phyloP scores from a whole-genome alignment of 331 rosid species.

The Spiraea crenata region DNA sequence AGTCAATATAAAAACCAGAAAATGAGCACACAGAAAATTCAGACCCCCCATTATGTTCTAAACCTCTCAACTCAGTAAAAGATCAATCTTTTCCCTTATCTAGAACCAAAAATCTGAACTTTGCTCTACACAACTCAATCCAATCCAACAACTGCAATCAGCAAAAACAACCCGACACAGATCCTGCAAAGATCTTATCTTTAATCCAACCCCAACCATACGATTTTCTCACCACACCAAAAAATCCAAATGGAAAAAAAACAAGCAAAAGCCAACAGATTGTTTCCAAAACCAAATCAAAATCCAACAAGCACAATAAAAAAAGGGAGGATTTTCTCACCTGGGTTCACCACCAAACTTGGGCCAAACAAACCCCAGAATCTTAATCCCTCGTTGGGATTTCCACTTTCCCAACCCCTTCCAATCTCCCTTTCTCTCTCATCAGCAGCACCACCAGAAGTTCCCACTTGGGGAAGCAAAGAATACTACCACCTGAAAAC shows the following conservation, averaged over 20 bases:
- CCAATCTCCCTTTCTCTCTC: background rate
- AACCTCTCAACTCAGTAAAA: constrained; percentile 16
- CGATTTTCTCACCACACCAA: too few species aligned
- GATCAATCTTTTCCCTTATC: constrained; percentile 1
- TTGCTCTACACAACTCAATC: background rate
- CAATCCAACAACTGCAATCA: background rate
- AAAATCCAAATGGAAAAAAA: background rate
- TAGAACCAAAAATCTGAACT: background rate
- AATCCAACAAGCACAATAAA: constrained; percentile 3
- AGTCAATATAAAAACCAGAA: constrained; percentile 16
- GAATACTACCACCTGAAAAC: constrained; percentile 14
- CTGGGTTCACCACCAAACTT: constrained; percentile 34
- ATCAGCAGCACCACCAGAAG: background rate
- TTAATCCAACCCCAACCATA: constrained; percentile 1
- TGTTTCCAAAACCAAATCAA: constrained; percentile 22
- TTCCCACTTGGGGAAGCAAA: constrained; percentile 40
- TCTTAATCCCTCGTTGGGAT: constrained; percentile 22
- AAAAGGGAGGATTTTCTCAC: constrained; percentile 25
- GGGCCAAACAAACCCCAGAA: constrained; percentile 32
- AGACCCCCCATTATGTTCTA: constrained; percentile 20
- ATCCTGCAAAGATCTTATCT: constrained; percentile 17
- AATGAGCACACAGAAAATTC: background rate
- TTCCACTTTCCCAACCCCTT: constrained; percentile 27
- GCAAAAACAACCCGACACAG: constrained; percentile 2
- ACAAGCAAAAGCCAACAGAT: constrained; percentile 1